Evolutionary conservation across 169 alveolate genomes (phyloP).

Genomic region (Cyclospora cayetanensis): DNA sequence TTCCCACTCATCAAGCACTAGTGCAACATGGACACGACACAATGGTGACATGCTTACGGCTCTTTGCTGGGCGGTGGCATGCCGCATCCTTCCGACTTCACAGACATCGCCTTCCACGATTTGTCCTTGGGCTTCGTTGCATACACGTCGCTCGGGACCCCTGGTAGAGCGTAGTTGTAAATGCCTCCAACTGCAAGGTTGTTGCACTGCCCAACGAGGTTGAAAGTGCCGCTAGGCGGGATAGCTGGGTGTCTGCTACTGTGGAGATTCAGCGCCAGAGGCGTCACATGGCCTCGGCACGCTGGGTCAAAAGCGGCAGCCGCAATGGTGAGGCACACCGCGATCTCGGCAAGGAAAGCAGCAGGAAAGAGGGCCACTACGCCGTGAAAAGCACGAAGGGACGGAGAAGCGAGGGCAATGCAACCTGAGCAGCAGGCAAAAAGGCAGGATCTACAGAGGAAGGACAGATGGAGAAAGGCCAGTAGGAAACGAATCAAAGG

Average conservation of each 20-base stretch:
- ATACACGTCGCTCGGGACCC: too few relatives aligned
- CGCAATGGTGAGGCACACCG: background rate
- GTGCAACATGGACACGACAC: too few relatives aligned
- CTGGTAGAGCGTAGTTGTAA: background rate
- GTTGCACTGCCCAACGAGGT: background rate
- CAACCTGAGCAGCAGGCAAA: background rate
- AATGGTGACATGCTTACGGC: too few relatives aligned
- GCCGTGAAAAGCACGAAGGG: background rate
- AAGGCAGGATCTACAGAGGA: background rate
- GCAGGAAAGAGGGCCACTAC: background rate
- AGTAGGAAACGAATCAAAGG: background rate
- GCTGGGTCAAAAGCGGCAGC: background rate
- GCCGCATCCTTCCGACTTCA: too few relatives aligned
- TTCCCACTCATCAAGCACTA: too few relatives aligned
- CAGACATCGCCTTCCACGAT: too few relatives aligned
- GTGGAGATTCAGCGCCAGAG: background rate
- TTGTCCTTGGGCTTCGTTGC: too few relatives aligned
- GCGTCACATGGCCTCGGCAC: background rate
- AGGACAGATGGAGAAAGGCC: background rate
- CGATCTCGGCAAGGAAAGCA: background rate
- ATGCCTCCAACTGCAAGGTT: background rate
- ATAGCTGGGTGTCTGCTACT: background rate
- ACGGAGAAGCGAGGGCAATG: background rate
- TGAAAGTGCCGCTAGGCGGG: background rate
- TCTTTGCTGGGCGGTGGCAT: too few relatives aligned